Conservation (phyloP, 176 grass and related monocot species). For the Avena eriantha region DNA sequence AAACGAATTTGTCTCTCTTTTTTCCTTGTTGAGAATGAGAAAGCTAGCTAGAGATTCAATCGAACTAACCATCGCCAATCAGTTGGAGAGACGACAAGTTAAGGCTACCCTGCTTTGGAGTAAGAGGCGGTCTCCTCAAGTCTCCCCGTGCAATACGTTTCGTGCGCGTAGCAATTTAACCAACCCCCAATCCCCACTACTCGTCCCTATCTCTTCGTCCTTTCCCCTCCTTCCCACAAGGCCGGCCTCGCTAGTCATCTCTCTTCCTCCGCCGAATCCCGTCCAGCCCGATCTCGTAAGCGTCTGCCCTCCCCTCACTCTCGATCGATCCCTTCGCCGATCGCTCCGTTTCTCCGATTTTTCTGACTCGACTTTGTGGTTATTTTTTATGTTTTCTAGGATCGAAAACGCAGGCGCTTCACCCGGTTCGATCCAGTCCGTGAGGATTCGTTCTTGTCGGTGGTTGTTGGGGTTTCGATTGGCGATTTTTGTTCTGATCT, state of each 20-base stretch:
- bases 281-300: constrained; percentile 27
- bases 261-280: not conserved
- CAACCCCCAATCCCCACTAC: not conserved
- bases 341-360: not conserved
- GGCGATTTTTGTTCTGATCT: not conserved
- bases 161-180: constrained; percentile 49
- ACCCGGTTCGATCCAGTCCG: not conserved
- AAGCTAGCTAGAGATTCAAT: not conserved
- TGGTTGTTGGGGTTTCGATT: not conserved
- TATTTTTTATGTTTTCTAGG: not conserved
- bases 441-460: constrained; percentile 3
- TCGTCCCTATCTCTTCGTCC: not conserved
- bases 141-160: not conserved
- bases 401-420: not conserved
- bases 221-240: not conserved
- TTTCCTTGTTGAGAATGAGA: not conserved
- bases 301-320: not conserved
- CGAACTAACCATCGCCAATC: not conserved
- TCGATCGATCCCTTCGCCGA: not conserved
- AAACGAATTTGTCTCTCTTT: not conserved
- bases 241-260: not conserved
- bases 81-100: not conserved
- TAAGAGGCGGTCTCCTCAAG: not conserved
- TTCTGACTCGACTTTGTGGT: not conserved
- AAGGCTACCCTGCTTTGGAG: not conserved